Evolutionary conservation across 2,329 filamentous ascomycete genomes (phyloP).

Genomic region (Aspergillus hortae): DNA sequence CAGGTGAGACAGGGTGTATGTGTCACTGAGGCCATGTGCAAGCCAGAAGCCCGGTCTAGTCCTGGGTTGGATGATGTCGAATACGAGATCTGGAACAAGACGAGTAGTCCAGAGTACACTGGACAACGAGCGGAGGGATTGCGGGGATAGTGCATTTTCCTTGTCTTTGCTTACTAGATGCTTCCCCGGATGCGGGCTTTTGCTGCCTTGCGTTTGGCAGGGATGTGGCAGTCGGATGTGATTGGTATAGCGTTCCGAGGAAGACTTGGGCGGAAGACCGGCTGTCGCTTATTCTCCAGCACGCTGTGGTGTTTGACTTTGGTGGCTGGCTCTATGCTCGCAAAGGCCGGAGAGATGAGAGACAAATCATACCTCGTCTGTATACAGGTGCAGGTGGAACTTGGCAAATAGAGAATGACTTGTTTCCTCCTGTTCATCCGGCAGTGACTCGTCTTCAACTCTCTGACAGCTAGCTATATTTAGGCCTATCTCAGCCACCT

Average conservation of each 20-base stretch:
- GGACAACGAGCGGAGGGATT: neutral
- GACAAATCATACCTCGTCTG: too few species aligned
- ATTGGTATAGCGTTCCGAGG: neutral
- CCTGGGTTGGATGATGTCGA: conserved; percentile 7
- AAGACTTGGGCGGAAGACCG: too few species aligned
- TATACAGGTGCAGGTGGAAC: conserved; percentile 8
- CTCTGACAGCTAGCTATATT: neutral
- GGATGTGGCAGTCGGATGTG: neutral
- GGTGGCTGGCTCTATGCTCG: too few species aligned
- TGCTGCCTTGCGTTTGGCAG: neutral
- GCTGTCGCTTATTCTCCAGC: too few species aligned
- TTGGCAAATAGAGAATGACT: conserved; percentile 11
- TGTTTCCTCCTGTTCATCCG: neutral
- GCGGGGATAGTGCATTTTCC: neutral
- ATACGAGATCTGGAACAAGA: conserved; percentile 26
- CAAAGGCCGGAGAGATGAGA: too few species aligned
- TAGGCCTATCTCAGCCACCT: neutral
- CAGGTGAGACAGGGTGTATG: neutral
- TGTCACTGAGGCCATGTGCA: neutral
- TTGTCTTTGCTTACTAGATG: neutral
- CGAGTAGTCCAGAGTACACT: neutral
- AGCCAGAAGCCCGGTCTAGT: neutral
- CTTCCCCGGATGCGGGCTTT: neutral
- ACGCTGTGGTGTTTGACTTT: too few species aligned
- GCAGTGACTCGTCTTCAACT: neutral